phyloP scores from a whole-genome alignment of 192 early-diverging fungal species.

The Coemansia sp. region DNA sequence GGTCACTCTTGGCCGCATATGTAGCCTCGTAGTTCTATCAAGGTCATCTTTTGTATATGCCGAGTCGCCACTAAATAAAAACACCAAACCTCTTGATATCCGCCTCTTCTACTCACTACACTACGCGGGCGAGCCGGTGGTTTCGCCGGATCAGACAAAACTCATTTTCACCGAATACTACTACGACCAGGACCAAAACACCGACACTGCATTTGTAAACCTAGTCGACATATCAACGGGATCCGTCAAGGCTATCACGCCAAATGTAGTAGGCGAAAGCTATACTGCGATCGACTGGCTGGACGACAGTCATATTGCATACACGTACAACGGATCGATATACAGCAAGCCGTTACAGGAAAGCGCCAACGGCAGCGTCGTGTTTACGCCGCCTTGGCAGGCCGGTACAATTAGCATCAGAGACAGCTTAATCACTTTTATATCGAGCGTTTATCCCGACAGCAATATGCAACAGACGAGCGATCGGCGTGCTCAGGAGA shows the following conservation, averaged over 20 bases:
- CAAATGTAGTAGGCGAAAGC: conserved; percentile 5
- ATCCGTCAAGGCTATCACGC: conserved; percentile 7
- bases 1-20: neutral
- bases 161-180: conserved; percentile 18
- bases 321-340: conserved; percentile 18
- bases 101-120: conserved; percentile 23
- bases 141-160: conserved; percentile 29
- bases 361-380: conserved; percentile 7
- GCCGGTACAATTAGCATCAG: conserved; percentile 2
- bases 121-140: conserved; percentile 13
- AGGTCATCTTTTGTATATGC: neutral
- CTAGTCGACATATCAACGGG: conserved; percentile 17
- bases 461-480: conserved; percentile 51
- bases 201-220: conserved; percentile 18
- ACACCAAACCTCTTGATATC: conserved; percentile 28
- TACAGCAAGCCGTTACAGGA: conserved; percentile 6
- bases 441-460: conserved; percentile 52
- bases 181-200: conserved; percentile 31
- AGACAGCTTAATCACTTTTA: conserved; percentile 12
- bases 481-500: conserved; percentile 34
- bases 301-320: conserved; percentile 23
- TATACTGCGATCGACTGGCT: conserved; percentile 33
- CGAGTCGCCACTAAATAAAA: neutral
- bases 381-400: conserved; percentile 12
- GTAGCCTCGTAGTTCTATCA: neutral